phyloP scores from a whole-genome alignment of 202 grass and related monocot species.

The Carex sylvatica region DNA sequence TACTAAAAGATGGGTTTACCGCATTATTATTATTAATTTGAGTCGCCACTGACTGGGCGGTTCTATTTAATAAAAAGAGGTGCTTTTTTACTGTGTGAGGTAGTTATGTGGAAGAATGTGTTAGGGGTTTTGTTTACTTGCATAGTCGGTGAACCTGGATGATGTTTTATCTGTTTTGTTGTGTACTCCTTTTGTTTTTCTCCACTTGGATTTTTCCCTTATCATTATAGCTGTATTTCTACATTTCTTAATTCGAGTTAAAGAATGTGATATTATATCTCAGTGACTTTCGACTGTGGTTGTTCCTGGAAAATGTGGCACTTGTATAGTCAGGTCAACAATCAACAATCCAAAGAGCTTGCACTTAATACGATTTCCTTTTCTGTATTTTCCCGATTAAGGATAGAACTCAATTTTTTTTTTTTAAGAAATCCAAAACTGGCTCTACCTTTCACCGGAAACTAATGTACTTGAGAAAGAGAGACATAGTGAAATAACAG shows the following conservation, averaged over 20 bases:
- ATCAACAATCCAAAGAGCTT: too few species aligned
- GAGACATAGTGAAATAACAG: neutral
- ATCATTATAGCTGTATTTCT: slow-evolving; percentile 64
- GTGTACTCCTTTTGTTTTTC: slow-evolving; percentile 36
- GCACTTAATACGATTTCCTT: too few species aligned
- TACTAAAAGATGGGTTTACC: slow-evolving; percentile 47
- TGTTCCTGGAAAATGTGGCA: neutral
- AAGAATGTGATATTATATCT: neutral
- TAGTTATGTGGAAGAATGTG: slow-evolving; percentile 43
- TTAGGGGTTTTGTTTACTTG: slow-evolving; percentile 59
- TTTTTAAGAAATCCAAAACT: too few species aligned
- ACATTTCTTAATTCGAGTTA: slow-evolving; percentile 38
- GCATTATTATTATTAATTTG: slow-evolving; percentile 38
- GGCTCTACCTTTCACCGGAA: too few species aligned
- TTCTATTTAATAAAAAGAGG: slow-evolving; percentile 47
- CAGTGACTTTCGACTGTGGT: neutral
- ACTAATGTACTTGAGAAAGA: neutral
- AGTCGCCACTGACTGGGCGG: neutral
- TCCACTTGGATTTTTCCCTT: slow-evolving; percentile 51
- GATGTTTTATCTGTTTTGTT: slow-evolving; percentile 41
- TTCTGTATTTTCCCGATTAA: too few species aligned
- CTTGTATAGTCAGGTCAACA: neutral
- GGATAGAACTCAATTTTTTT: too few species aligned
- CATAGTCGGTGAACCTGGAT: slow-evolving; percentile 33
- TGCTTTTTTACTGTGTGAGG: slow-evolving; percentile 2